Base-by-base conservation (phyloP, 2,329 filamentous ascomycete genomes). In the Aspergillus eucalypticola region DNA sequence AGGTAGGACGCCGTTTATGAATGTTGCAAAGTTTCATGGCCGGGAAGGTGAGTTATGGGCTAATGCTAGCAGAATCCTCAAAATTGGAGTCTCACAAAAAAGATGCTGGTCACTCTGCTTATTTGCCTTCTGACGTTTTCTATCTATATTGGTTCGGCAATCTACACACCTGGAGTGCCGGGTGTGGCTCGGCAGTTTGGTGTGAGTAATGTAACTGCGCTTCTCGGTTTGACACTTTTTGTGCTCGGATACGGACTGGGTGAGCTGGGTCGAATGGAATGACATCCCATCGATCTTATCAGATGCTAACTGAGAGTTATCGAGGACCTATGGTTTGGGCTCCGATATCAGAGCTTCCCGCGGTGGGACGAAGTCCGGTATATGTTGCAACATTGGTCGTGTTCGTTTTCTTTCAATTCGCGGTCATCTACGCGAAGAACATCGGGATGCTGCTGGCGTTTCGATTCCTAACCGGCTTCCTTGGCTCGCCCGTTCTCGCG, bases 391-490 rank as follows among this genome's bases (percentile, higher is more conserved):
- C 82, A 0, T 73, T 84, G 4, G 66, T 76, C 2, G 65, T 82
- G 3, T 85, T 84, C 67, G 77, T 82, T 35, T 75, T 82, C 38
- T 73, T 86, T 52, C 76, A 82, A 46, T 74, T 84, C 8, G 78
- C 76, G 1, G 78, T 79, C 3, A 75, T 79, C 2, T 73, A 81
- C 17, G 79, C 81, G 0, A 73, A 72, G 39, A 84, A 84, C 63
- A 79, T 85, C 49, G 80, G 78, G 4, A 83, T 83, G 72, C 71
- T 86, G 0, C 71, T 86, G 0, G 80, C 76, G 1, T 79, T 85
- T 44, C 79, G 83, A 6, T 84, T 84, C 65, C 61, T 85, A 0
- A 80, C 79, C 0, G 83, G 82, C 0, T 82, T 84, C 65, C 76
- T 83, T 63, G 82, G 82, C 1, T 75, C 72, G 0, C 79, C 80